These are phyloP conservation scores for Cercospora brassicicola DNA, from an alignment of 2,329 filamentous ascomycete species.

Conservation along the genomic window DNA sequence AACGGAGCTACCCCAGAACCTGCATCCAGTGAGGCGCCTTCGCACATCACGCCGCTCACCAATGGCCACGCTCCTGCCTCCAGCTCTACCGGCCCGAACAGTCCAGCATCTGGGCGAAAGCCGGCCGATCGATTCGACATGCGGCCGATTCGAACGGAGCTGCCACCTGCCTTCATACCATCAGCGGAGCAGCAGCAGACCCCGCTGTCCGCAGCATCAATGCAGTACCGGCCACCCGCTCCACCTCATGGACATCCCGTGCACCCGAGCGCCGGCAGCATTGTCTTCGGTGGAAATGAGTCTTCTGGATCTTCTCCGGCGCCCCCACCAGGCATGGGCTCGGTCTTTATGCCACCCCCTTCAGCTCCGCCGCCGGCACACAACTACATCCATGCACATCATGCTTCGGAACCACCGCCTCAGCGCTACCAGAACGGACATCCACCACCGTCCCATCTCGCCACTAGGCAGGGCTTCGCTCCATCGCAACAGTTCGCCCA, in stretches of 20 bases:
- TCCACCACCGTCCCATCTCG: conserved; percentile 19
- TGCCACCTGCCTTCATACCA: conserved; percentile 38
- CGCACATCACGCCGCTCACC: conserved; percentile 2
- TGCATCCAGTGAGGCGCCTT: background rate
- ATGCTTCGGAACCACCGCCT: conserved; percentile 29
- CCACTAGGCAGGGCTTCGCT: conserved; percentile 23
- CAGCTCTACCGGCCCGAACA: conserved; percentile 12
- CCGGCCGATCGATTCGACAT: conserved; percentile 30
- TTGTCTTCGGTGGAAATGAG: conserved; percentile 44
- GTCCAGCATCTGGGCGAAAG: conserved; percentile 24
- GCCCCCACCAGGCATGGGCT: conserved; percentile 30
- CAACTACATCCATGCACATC: conserved; percentile 30
- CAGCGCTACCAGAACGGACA: conserved; percentile 12
- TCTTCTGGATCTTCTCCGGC: conserved; percentile 44
- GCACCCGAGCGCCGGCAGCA: conserved; percentile 33
- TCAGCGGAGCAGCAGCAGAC: conserved; percentile 31
- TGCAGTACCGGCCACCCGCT: conserved; percentile 17
- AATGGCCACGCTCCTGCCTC: conserved; percentile 18
- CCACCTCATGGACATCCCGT: conserved; percentile 24
- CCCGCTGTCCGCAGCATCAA: conserved; percentile 28
- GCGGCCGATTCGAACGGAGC: conserved; percentile 33
- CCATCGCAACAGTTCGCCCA: conserved; percentile 17
- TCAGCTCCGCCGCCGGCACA: conserved; percentile 22
- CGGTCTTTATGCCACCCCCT: conserved; percentile 25
- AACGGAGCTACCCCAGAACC: conserved; percentile 22